Percentiles rank a stretch among this genome's conserved stretches.
phyloP scores from a whole-genome alignment of 768 basidiomycete genomes.

The Naganishia kalamii region DNA sequence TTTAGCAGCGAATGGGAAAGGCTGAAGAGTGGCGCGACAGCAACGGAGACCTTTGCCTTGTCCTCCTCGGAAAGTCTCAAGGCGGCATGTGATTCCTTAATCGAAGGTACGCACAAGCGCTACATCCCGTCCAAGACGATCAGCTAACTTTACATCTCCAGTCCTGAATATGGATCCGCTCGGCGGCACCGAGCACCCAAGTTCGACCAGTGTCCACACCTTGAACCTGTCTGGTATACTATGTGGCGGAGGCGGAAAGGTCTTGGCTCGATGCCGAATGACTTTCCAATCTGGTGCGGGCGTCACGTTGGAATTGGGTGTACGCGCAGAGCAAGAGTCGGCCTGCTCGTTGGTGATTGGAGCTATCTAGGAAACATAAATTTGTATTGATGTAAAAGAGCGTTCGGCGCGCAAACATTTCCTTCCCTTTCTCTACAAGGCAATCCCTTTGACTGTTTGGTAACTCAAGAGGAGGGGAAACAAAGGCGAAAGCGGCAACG shows the following conservation, averaged over 20 bases:
- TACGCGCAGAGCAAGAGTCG: constrained; percentile 82
- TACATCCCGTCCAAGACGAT: neutral
- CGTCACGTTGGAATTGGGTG: constrained; percentile 83
- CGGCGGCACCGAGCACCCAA: constrained; percentile 78
- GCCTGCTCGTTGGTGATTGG: constrained; percentile 80
- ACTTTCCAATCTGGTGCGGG: constrained; percentile 83
- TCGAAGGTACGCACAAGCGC: constrained; percentile 52
- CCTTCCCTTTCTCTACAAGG: neutral
- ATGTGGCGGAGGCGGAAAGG: constrained; percentile 89
- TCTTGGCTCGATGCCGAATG: constrained; percentile 90
- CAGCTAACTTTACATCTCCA: neutral
- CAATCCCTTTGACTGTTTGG: neutral
- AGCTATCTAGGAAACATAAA: constrained; percentile 56
- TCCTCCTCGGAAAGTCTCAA: constrained; percentile 88
- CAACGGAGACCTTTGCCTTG: constrained; percentile 88
- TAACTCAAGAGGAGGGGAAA: too few species aligned
- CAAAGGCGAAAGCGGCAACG: too few species aligned
- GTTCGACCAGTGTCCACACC: constrained; percentile 81
- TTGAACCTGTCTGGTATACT: constrained; percentile 88
- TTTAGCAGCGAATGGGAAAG: constrained; percentile 96
- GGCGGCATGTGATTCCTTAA: constrained; percentile 92
- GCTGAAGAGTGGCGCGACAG: constrained; percentile 64
- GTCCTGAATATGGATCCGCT: constrained; percentile 95
- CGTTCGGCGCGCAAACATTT: neutral
- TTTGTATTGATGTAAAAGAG: constrained; percentile 3